These are phyloP conservation scores for Vicia sativa DNA, from an alignment of 306 rosid genomes.

Conservation along the genomic window DNA sequence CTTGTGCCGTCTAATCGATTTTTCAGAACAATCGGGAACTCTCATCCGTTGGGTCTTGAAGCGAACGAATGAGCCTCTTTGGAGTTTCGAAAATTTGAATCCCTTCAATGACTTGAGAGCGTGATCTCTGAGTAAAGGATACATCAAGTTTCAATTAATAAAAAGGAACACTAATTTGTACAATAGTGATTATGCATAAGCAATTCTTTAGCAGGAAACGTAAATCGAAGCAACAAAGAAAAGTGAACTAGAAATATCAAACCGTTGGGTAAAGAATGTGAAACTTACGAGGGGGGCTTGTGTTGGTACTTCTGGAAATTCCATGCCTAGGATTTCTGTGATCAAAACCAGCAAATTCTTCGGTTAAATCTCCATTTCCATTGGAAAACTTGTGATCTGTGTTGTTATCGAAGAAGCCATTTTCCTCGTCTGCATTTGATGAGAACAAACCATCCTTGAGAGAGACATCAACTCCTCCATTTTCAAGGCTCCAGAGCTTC, in stretches of 20 bases:
- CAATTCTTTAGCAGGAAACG: constrained; percentile 13
- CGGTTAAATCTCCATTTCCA: constrained; percentile 41
- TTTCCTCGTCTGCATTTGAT: constrained; percentile 48
- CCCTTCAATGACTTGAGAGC: constrained; percentile 44
- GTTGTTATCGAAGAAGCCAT: constrained; percentile 35
- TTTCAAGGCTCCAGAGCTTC: constrained; percentile 74
- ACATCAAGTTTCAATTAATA: constrained; percentile 23
- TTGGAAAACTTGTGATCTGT: constrained; percentile 37
- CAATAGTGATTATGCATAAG: background rate
- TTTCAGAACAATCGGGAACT: constrained; percentile 53
- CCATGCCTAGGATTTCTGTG: constrained; percentile 50
- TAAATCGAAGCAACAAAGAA: background rate
- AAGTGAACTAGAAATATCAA: background rate
- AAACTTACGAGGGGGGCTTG: constrained; percentile 74
- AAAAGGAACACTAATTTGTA: constrained; percentile 4
- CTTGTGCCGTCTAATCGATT: constrained; percentile 45
- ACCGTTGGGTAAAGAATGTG: too few species aligned
- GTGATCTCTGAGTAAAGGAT: constrained; percentile 59
- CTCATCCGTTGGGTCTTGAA: constrained; percentile 57
- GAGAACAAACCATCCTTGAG: constrained; percentile 82
- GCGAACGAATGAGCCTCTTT: constrained; percentile 76
- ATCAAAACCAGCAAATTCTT: constrained; percentile 68
- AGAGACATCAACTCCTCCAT: constrained; percentile 79
- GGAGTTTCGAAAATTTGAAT: constrained; percentile 65
- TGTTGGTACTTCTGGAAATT: constrained; percentile 64